Conservation (phyloP, 1,284 basidiomycete genomes). For the Fomitopsis palustris region DNA sequence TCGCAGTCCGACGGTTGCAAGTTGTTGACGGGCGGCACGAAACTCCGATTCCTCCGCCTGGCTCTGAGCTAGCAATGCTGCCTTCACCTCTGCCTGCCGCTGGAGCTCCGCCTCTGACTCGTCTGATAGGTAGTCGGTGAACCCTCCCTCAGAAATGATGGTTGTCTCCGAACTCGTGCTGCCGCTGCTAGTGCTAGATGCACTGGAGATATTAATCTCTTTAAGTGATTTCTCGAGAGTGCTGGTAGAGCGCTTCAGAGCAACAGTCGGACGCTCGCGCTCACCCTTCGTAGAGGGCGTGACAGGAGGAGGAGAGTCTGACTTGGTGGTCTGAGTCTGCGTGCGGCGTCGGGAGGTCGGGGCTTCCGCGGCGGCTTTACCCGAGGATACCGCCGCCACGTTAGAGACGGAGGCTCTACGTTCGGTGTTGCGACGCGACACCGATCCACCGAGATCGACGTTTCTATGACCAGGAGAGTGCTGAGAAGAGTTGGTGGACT, state of each 20-base stretch:
- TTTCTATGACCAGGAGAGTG: conserved; percentile 60
- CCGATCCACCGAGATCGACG: conserved; percentile 47
- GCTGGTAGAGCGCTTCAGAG: conserved; percentile 17
- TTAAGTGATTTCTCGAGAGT: conserved; percentile 37
- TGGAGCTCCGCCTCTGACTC: conserved; percentile 81
- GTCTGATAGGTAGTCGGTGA: conserved; percentile 81
- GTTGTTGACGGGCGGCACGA: conserved; percentile 69
- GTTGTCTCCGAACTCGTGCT: conserved; percentile 63
- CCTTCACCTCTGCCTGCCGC: conserved; percentile 73
- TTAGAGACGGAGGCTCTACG: conserved; percentile 49
- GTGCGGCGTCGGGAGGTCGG: conserved; percentile 27
- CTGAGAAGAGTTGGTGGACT: conserved; percentile 29
- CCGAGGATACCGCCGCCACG: conserved; percentile 29
- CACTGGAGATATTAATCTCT: conserved; percentile 40
- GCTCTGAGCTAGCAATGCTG: conserved; percentile 70
- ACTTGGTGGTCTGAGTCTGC: conserved; percentile 22
- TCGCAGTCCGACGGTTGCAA: conserved; percentile 65
- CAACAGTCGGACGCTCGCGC: conserved; percentile 12
- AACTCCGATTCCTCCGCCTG: conserved; percentile 78
- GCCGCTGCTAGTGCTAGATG: conserved; percentile 47
- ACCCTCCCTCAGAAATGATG: conserved; percentile 76
- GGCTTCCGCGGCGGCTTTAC: conserved; percentile 23
- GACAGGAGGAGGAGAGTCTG: conserved; percentile 2
- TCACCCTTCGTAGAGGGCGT: conserved; percentile 9
- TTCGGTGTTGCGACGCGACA: conserved; percentile 41